phyloP scores from a whole-genome alignment of 2,329 filamentous ascomycete genomes.

The Clonostachys rosea region DNA sequence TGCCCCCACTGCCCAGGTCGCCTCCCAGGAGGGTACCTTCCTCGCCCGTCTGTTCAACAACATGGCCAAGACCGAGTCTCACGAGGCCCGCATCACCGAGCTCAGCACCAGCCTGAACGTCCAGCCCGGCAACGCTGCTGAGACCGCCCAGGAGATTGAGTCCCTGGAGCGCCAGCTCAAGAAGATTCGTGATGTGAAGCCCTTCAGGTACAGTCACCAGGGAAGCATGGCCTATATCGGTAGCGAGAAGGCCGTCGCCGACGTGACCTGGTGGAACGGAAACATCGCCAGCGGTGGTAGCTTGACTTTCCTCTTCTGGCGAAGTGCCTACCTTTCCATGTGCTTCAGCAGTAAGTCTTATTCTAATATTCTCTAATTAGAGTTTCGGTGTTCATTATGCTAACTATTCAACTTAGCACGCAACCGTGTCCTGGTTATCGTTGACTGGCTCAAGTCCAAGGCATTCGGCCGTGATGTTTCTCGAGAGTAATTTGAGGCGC shows the following conservation, averaged over 20 bases:
- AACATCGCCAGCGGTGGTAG: constrained; percentile 92
- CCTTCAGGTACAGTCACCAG: constrained; percentile 98
- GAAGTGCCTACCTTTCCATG: constrained; percentile 97
- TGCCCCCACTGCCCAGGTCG: constrained; percentile 94
- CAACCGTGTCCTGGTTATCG: constrained; percentile 85
- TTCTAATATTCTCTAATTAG: background rate
- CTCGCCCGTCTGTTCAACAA: constrained; percentile 96
- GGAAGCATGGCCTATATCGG: constrained; percentile 96
- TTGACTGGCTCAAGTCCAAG: constrained; percentile 98
- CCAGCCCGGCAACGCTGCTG: constrained; percentile 55
- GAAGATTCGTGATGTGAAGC: constrained; percentile 89
- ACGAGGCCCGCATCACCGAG: constrained; percentile 70
- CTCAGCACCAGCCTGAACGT: constrained; percentile 62
- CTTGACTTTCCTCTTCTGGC: constrained; percentile 97
- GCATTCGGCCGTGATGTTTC: constrained; percentile 94
- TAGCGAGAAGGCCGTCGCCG: constrained; percentile 94
- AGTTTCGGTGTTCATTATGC: constrained; percentile 8
- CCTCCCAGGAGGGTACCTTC: constrained; percentile 92
- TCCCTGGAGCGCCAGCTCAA: constrained; percentile 80
- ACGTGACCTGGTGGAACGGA: constrained; percentile 95
- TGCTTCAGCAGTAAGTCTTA: constrained; percentile 91
- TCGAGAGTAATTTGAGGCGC: constrained; percentile 53
- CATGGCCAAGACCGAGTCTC: constrained; percentile 88
- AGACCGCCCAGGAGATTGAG: constrained; percentile 72
- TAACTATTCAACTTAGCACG: constrained; percentile 54